Evolutionary conservation across 2,329 filamentous ascomycete genomes (phyloP), one percentile per base, ranked within the genome.

Genomic region (Dryadomyces sulphureus): DNA sequence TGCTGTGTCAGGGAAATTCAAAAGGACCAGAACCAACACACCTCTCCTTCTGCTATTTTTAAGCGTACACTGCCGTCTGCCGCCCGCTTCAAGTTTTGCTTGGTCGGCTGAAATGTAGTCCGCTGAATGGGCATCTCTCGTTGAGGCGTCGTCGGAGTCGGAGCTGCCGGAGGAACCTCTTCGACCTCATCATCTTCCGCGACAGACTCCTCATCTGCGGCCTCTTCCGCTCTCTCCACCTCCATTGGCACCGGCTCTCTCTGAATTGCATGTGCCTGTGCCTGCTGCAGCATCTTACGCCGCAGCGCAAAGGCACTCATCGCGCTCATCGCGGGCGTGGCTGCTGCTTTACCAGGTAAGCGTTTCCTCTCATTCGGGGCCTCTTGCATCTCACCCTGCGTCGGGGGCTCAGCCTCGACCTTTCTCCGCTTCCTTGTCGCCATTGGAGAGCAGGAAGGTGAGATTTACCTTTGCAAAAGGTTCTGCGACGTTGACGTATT

Each of bases 41-140:
- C 73, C 61, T 77, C 73, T 45, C 67, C 68, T n/a, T 68, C 65
- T 3, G 60, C 55, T 3, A 76, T 57, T 21, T 56, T 64, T 1
- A 78, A 47, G 19, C 65, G 55, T n/a, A 67, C 41, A 1, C 60
- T 53, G 0, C 68, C 69, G 39, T 65, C 59, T 5, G 58, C 35
- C 20, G 64, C 65, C 20, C 52, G 56, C 41, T 61, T 61, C 19
- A 65, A 57, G 40, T 71, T 76, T 36, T 62, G 60, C 48, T 68
- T 67, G 20, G 54, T 64, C 2, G 66, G 62, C 20, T 59, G 64
- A 45, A 73, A 72, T 0, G 70, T 68, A 0, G 68, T 68, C 45
- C 70, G 63, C 19, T 65, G 62, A 11, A 53, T 49, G 25, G 53
- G 35, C 14, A 39, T 50, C 14, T 27, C 40, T 5, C n/a, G 48